Conservation (phyloP, 768 basidiomycete species). For the Clathrus columnatus region DNA sequence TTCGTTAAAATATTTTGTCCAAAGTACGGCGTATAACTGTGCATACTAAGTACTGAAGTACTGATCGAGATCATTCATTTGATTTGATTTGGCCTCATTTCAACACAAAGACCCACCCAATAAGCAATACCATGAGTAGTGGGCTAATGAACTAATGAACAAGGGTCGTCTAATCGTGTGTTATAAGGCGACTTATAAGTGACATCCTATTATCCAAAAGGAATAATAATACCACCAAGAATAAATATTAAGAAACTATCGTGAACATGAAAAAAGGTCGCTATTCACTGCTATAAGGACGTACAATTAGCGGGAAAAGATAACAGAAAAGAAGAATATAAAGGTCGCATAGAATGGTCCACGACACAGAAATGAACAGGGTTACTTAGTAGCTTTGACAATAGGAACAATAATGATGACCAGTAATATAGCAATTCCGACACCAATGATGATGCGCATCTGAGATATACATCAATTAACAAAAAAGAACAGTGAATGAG, state of each 20-base stretch:
- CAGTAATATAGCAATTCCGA: slow-evolving; percentile 82
- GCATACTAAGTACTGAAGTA: no score
- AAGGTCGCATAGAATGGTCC: neutral
- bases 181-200: no score
- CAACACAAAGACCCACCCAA: no score
- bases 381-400: slow-evolving; percentile 69
- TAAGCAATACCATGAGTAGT: no score
- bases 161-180: no score
- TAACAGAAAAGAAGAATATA: neutral
- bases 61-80: no score
- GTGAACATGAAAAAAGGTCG: neutral
- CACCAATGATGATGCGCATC: slow-evolving; percentile 96
- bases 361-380: neutral
- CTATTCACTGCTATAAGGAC: neutral
- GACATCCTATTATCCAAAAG: no score
- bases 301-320: neutral
- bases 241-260: neutral
- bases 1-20: no score
- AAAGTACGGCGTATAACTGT: no score
- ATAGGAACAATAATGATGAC: slow-evolving; percentile 94
- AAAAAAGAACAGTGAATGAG: neutral
- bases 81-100: no score
- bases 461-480: slow-evolving; percentile 22
- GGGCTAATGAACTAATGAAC: no score
- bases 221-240: no score